A percentile compares a stretch with the other conserved stretches of the same genome.
These are phyloP conservation scores for Fraxinus pennsylvanica DNA, from an alignment of 257 asterid species.

Conservation along the genomic window DNA sequence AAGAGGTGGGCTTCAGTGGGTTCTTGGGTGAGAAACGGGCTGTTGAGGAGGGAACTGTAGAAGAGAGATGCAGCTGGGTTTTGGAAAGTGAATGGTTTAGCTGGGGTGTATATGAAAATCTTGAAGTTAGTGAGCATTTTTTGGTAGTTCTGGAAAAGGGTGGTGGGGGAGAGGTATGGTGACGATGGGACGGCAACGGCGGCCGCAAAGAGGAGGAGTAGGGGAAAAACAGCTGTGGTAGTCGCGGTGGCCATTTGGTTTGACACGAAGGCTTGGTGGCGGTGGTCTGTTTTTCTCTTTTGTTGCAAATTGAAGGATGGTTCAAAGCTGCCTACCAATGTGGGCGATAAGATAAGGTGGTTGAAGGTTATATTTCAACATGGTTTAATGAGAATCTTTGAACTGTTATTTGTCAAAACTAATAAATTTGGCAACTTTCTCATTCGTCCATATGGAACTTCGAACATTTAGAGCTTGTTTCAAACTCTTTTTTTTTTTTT, in stretches of 20 bases:
- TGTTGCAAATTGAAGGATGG: neutral
- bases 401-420: too few relatives aligned
- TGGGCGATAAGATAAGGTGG: neutral
- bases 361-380: neutral
- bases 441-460: too few relatives aligned
- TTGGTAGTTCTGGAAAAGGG: slow-evolving; percentile 57
- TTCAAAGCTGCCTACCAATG: neutral
- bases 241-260: slow-evolving; percentile 37
- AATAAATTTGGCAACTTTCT: too few relatives aligned
- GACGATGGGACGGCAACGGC: slow-evolving; percentile 38
- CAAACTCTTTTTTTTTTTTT: too few relatives aligned
- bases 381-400: neutral
- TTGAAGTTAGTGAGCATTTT: slow-evolving; percentile 63
- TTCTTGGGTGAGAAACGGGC: slow-evolving; percentile 56
- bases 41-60: slow-evolving; percentile 56
- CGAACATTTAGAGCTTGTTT: too few relatives aligned
- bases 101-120: slow-evolving; percentile 64
- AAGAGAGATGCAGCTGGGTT: slow-evolving; percentile 54
- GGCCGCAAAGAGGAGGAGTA: slow-evolving; percentile 27
- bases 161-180: slow-evolving; percentile 64
- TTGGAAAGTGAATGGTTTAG: slow-evolving; percentile 38
- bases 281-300: neutral
- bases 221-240: neutral
- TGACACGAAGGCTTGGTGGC: neutral
- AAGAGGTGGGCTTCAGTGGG: slow-evolving; percentile 77